phyloP scores from a whole-genome alignment of 1,284 basidiomycete genomes.

The Malassezia slooffiae region DNA sequence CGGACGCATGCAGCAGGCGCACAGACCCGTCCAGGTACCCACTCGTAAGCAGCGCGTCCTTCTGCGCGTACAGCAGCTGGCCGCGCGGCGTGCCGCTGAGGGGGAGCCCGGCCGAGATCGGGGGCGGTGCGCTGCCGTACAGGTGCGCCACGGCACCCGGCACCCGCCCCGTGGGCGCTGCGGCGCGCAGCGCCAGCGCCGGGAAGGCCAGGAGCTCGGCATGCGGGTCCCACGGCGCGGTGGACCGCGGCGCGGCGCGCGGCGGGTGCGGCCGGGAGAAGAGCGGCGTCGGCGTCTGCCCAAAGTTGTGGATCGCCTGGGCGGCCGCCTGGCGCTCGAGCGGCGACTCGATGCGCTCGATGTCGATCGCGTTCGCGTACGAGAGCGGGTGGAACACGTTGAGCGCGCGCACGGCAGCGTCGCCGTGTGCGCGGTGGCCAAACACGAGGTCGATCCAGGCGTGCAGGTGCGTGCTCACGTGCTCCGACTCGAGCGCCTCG shows the following conservation, averaged over 20 bases:
- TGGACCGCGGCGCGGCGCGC: slow-evolving; percentile 43
- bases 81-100: slow-evolving; percentile 55
- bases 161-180: slow-evolving; percentile 9
- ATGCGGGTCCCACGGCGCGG: not conserved
- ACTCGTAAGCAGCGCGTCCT: slow-evolving; percentile 59
- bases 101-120: slow-evolving; percentile 19
- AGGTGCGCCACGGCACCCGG: slow-evolving; percentile 2
- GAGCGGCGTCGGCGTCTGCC: slow-evolving; percentile 51
- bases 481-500: slow-evolving; percentile 74
- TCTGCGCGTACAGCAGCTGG: slow-evolving; percentile 55
- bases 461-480: slow-evolving; percentile 73
- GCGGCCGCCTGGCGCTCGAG: slow-evolving; percentile 81
- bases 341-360: slow-evolving; percentile 66
- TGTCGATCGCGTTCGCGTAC: slow-evolving; percentile 58
- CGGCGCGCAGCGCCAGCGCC: slow-evolving; percentile 42
- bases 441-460: slow-evolving; percentile 74
- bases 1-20: no score
- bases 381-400: slow-evolving; percentile 91
- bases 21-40: slow-evolving; percentile 52
- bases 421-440: slow-evolving; percentile 33
- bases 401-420: slow-evolving; percentile 51
- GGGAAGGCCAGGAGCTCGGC: slow-evolving; percentile 65
- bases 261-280: slow-evolving; percentile 71
- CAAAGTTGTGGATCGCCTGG: slow-evolving; percentile 85
- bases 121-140: slow-evolving; percentile 3